Evolutionary conservation across 495 filamentous ascomycete species (phyloP).

Genomic region (Astrothelium subdiscretum): DNA sequence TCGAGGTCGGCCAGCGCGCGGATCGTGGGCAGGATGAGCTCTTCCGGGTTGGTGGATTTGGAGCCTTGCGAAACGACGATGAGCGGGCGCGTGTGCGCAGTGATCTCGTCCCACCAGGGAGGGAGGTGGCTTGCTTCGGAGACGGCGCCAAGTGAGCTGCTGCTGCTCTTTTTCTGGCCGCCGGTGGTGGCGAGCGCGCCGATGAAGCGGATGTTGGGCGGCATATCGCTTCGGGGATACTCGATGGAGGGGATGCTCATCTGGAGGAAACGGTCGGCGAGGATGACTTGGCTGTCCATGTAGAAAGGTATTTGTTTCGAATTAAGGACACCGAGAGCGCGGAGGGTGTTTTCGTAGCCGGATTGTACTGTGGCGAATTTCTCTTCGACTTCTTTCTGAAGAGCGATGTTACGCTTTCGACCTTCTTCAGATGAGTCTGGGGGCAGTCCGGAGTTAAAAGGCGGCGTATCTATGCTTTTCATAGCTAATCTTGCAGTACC

Average conservation of each 20-base stretch:
- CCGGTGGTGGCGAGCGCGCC: neutral
- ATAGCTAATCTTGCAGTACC: neutral
- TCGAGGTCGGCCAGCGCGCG: neutral
- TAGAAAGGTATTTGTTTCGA: neutral
- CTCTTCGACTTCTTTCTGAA: neutral
- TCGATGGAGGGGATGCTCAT: neutral
- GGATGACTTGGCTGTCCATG: neutral
- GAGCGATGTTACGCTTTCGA: neutral
- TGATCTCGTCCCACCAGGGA: neutral
- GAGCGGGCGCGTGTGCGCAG: neutral
- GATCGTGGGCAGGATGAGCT: constrained; percentile 4
- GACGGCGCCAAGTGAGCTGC: neutral
- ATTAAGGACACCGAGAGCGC: neutral
- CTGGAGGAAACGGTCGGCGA: neutral
- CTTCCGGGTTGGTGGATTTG: neutral
- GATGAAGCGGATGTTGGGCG: neutral
- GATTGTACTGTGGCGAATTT: neutral
- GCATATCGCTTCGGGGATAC: neutral
- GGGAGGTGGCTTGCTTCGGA: neutral
- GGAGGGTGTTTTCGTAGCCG: neutral
- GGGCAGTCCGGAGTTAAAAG: neutral
- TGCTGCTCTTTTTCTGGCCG: neutral
- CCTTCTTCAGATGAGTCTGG: neutral
- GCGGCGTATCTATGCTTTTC: neutral
- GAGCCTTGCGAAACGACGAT: neutral